phyloP scores from a whole-genome alignment of 495 filamentous ascomycete genomes.

The Penicillium atrosanguineum region DNA sequence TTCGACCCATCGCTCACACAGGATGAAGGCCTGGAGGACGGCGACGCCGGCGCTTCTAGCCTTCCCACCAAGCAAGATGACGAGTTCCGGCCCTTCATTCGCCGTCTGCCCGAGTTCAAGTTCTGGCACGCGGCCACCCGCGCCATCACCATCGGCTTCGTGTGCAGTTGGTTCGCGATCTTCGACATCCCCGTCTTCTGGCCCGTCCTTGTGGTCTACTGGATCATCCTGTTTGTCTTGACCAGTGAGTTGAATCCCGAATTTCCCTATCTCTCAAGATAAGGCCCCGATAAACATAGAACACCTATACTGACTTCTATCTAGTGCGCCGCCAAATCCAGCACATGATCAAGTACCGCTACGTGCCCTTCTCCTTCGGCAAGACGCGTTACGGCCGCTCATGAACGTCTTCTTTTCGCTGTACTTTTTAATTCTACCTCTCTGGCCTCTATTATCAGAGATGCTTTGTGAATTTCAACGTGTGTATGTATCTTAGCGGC shows the following conservation, averaged over 20 bases:
- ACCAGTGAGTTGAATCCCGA: constrained; percentile 70
- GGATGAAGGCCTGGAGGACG: constrained; percentile 95
- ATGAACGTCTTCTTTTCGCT: constrained; percentile 19
- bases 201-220: constrained; percentile 97
- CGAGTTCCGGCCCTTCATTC: constrained; percentile 96
- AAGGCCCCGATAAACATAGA: background rate
- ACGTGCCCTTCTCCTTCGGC: constrained; percentile 91
- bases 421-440: constrained; percentile 6
- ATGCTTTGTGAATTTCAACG: constrained; percentile 12
- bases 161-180: constrained; percentile 87
- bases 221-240: constrained; percentile 90
- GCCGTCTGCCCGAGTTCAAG: constrained; percentile 96
- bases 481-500: constrained; percentile 16
- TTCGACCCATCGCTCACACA: constrained; percentile 96
- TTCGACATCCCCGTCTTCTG: constrained; percentile 99
- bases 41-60: constrained; percentile 55
- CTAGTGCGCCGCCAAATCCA: constrained; percentile 97
- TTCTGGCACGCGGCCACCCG: constrained; percentile 96
- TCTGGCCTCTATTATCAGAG: constrained; percentile 17
- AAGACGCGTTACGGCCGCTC: constrained; percentile 72
- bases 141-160: constrained; percentile 78
- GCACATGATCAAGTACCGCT: constrained; percentile 99
- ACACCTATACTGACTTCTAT: background rate
- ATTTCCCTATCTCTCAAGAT: background rate
- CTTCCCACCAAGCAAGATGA: constrained; percentile 94